phyloP scores from a whole-genome alignment of 2,329 filamentous ascomycete genomes.

The Daldinia eschscholtzii region DNA sequence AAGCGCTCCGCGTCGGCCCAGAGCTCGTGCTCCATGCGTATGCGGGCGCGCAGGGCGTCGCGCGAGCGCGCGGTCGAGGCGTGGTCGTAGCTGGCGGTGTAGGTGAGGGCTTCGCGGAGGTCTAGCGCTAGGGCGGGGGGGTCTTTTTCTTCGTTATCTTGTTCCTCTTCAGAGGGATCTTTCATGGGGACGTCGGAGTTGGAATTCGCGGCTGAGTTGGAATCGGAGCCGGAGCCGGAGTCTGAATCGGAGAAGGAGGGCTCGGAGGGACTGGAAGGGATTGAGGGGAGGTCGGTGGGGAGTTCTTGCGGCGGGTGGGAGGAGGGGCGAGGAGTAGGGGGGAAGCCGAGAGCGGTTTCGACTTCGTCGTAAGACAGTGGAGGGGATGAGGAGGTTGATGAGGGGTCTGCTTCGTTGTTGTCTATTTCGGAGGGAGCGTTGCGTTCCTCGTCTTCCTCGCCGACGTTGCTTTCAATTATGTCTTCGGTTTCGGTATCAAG shows the following conservation, averaged over 20 bases:
- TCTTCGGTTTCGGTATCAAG: not conserved
- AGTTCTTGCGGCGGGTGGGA: slow-evolving; percentile 1
- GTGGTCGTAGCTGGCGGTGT: slow-evolving; percentile 33
- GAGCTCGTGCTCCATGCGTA: slow-evolving; percentile 47
- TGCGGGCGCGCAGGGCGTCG: slow-evolving; percentile 34
- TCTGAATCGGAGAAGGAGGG: slow-evolving; percentile 11
- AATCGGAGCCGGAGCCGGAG: not conserved
- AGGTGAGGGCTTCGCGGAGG: slow-evolving; percentile 48
- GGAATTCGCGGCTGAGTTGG: slow-evolving; percentile 44
- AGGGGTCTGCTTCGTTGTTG: slow-evolving; percentile 18
- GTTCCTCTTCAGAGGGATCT: not conserved
- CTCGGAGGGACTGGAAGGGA: slow-evolving; percentile 4
- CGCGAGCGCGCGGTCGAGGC: slow-evolving; percentile 40
- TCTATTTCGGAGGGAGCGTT: not conserved
- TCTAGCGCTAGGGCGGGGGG: slow-evolving; percentile 36
- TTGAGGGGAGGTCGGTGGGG: not conserved
- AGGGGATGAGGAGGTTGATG: slow-evolving; percentile 36
- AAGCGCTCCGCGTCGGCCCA: slow-evolving; percentile 46
- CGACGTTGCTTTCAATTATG: not conserved
- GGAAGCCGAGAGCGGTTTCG: slow-evolving; percentile 55
- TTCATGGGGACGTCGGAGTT: slow-evolving; percentile 46
- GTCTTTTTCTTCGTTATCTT: slow-evolving; percentile 12
- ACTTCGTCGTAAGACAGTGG: slow-evolving; percentile 60
- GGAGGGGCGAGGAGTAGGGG: not conserved
- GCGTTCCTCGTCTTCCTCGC: slow-evolving; percentile 8